Percentiles rank a stretch among this genome's conserved stretches.
Evolutionary conservation across 2,329 filamentous ascomycete species (phyloP).

Genomic region (Xylaria sp.): DNA sequence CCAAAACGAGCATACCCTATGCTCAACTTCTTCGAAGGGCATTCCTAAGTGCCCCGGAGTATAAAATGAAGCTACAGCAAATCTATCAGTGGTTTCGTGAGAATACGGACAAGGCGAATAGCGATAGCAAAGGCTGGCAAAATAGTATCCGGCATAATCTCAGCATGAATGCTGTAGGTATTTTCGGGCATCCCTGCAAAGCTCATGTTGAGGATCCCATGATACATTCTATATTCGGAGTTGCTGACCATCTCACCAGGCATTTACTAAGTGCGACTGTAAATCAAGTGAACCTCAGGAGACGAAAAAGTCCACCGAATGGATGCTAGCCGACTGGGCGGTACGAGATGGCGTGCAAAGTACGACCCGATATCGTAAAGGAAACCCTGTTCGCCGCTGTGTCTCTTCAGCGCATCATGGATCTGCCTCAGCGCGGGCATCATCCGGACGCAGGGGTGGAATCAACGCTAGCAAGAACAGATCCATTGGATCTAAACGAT

Average conservation of each 20-base stretch:
- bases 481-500: neutral
- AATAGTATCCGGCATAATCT: slow-evolving; percentile 97
- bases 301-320: slow-evolving; percentile 76
- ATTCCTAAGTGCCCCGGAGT: slow-evolving; percentile 72
- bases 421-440: neutral
- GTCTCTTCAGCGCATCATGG: neutral
- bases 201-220: neutral
- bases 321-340: slow-evolving; percentile 79
- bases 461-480: slow-evolving; percentile 4
- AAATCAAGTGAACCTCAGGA: slow-evolving; percentile 61
- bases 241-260: slow-evolving; percentile 41
- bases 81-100: slow-evolving; percentile 91
- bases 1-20: slow-evolving; percentile 72
- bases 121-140: slow-evolving; percentile 81
- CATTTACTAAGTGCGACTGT: slow-evolving; percentile 56
- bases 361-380: slow-evolving; percentile 81
- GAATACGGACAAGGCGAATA: slow-evolving; percentile 80
- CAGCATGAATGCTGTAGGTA: slow-evolving; percentile 90
- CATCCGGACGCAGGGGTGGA: slow-evolving; percentile 6
- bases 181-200: neutral
- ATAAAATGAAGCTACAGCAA: slow-evolving; percentile 82
- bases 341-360: slow-evolving; percentile 79
- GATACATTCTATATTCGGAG: neutral
- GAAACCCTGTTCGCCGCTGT: slow-evolving; percentile 49
- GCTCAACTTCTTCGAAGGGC: slow-evolving; percentile 83